A percentile compares a stretch with the other conserved stretches of the same genome.
Conservation (phyloP, 2,329 filamentous ascomycete genomes). For the Coniochaeta sp. region DNA sequence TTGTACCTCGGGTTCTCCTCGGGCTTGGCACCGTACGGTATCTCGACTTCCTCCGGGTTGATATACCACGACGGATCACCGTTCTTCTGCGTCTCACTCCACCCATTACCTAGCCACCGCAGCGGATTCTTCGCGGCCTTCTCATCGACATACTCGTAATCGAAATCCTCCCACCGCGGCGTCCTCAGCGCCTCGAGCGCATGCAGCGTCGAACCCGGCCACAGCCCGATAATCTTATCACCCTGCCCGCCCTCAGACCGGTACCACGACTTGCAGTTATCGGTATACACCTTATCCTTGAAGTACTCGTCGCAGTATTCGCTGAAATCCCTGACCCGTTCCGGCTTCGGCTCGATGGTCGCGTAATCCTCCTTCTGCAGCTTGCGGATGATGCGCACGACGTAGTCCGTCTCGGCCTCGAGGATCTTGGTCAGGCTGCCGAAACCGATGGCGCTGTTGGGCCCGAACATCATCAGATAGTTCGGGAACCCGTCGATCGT, state of each 20-base stretch:
- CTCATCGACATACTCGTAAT: constrained; percentile 25
- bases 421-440: constrained; percentile 38
- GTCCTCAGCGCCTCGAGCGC: constrained; percentile 31
- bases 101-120: constrained; percentile 34
- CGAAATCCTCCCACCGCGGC: constrained; percentile 38
- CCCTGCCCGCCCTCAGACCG: constrained; percentile 33
- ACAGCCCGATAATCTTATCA: constrained; percentile 31
- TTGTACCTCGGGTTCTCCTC: constrained; percentile 27
- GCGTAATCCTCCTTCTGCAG: constrained; percentile 37
- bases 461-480: constrained; percentile 39
- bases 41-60: constrained; percentile 26
- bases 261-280: constrained; percentile 46
- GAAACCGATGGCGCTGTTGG: constrained; percentile 38
- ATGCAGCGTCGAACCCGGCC: constrained; percentile 37
- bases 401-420: constrained; percentile 40
- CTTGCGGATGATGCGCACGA: constrained; percentile 37
- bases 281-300: constrained; percentile 37
- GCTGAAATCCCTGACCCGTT: constrained; percentile 37
- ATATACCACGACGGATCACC: constrained; percentile 32
- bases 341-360: constrained; percentile 32
- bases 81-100: constrained; percentile 26
- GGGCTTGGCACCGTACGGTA: constrained; percentile 24
- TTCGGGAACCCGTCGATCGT: constrained; percentile 41
- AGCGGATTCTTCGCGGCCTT: constrained; percentile 19
- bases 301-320: constrained; percentile 40